Evolutionary conservation across 208 protist genomes (phyloP).

Genomic region (Leishmania gerbilli): DNA sequence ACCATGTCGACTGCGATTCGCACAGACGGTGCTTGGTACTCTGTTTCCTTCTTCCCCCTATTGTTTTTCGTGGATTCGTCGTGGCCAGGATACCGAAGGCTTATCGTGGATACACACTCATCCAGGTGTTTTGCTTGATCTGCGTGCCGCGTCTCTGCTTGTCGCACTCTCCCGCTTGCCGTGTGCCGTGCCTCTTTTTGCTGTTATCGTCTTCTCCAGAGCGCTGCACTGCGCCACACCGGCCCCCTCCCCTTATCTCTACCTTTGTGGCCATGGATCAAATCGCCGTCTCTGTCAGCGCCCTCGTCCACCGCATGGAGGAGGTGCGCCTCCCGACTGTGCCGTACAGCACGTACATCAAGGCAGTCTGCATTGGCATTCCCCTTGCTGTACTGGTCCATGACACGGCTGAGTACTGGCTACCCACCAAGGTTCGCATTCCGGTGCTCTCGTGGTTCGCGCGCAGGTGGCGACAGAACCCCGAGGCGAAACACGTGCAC

Average conservation of each 20-base stretch:
- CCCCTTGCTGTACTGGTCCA: constrained; percentile 79
- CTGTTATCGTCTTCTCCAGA: background rate
- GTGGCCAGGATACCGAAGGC: background rate
- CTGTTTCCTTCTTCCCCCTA: background rate
- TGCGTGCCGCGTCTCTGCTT: background rate
- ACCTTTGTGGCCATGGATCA: constrained; percentile 57
- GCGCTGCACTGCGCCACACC: background rate
- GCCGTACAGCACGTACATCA: constrained; percentile 57
- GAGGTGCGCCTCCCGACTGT: constrained; percentile 59
- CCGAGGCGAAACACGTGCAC: constrained; percentile 55
- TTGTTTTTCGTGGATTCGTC: constrained; percentile 7
- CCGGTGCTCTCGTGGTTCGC: constrained; percentile 81
- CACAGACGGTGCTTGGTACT: background rate
- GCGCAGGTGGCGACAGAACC: constrained; percentile 68
- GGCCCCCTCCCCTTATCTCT: background rate
- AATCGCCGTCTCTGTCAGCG: constrained; percentile 67
- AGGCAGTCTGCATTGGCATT: constrained; percentile 65
- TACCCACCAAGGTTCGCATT: constrained; percentile 53
- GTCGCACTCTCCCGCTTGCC: background rate
- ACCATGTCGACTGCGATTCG: background rate
- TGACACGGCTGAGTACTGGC: constrained; percentile 79
- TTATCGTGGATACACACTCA: background rate
- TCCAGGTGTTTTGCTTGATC: background rate
- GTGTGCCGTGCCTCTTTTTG: background rate
- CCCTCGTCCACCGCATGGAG: constrained; percentile 65